These are phyloP conservation scores for Fusarium oxysporum DNA, from an alignment of 2,329 filamentous ascomycete genomes.

Conservation along the genomic window DNA sequence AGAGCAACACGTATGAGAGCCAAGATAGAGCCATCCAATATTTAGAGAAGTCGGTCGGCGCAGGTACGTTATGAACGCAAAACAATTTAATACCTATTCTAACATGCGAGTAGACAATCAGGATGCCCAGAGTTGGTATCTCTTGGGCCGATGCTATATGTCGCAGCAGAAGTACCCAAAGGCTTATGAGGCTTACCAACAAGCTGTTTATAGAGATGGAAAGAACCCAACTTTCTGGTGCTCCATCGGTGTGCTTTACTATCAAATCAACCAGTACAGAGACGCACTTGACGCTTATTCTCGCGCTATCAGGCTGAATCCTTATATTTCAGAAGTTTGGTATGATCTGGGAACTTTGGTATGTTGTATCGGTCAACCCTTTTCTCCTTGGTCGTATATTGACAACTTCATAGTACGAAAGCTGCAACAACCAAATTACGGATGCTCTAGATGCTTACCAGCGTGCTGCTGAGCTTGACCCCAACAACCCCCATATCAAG, in stretches of 20 bases:
- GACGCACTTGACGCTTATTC: slow-evolving; percentile 98
- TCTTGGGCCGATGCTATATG: slow-evolving; percentile 98
- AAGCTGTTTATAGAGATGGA: slow-evolving; percentile 97
- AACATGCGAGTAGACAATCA: slow-evolving; percentile 75
- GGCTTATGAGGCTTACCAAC: slow-evolving; percentile 97
- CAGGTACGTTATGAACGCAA: slow-evolving; percentile 69
- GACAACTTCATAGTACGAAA: slow-evolving; percentile 79
- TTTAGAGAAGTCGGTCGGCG: slow-evolving; percentile 93
- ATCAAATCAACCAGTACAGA: slow-evolving; percentile 99
- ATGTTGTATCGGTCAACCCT: slow-evolving; percentile 54
- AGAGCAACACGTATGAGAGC: slow-evolving; percentile 89
- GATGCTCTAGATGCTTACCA: slow-evolving; percentile 97
- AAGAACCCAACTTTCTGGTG: slow-evolving; percentile 99
- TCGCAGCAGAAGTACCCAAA: slow-evolving; percentile 99
- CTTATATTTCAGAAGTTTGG: slow-evolving; percentile 99
- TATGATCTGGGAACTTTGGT: slow-evolving; percentile 97
- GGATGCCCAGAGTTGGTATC: slow-evolving; percentile 98
- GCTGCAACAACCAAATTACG: slow-evolving; percentile 97
- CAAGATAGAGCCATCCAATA: slow-evolving; percentile 98
- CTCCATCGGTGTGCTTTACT: slow-evolving; percentile 98
- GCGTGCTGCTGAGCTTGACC: slow-evolving; percentile 93
- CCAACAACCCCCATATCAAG: slow-evolving; percentile 94
- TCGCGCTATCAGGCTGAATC: slow-evolving; percentile 93
- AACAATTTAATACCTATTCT: not conserved
- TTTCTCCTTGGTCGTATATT: slow-evolving; percentile 35